Evolutionary conservation across 352 stramenopile genomes (phyloP), one percentile per base, ranked within the genome.

Genomic region (Globisporangium carolinianum): DNA sequence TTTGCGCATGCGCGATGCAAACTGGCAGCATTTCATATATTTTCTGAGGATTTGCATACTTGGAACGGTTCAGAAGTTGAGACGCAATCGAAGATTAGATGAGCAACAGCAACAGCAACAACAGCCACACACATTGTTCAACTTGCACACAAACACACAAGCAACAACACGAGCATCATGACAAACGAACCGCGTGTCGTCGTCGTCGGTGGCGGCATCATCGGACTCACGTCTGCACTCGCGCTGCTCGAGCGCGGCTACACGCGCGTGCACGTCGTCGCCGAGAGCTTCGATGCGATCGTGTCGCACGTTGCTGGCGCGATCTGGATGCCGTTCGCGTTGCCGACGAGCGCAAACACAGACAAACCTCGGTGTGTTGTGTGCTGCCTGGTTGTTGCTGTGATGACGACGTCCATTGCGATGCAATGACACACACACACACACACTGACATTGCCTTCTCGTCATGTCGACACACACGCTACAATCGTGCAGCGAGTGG

Each of bases 281-380:
- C 76, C 17, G 69, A 63, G 14, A 59, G 56, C 47, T 87, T 84
- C 51, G 77, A 88, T n/a, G 70, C 57, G 45, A 79, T 71, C 51
- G 80, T 79, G 36, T 90, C 80, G 32, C 77, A 88, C 57, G 68
- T 86, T 6, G 80, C 80, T 9, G 79, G 79, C n/a, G 79, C 76
- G 5, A 72, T 89, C 38, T 89, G 77, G 79, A 84, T 86, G 71
- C 79, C 79, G 1, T 89, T 89, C 57, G 79, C 78, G 47, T 57
- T 89, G 36, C 73, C 74, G 0, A 47, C 66, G 10, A 61, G 71
- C 60, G 58, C 62, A 2, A 68, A 78, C 51, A 53, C 68, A 9
- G 38, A 76, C 18, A 70, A 68, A 47, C 73, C 73, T 15, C 63
- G 57, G 79, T 87, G 38, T 37, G 59, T 55, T 9, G 37, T 47